These are phyloP conservation scores for Penicillium turbatum DNA, from an alignment of 495 filamentous ascomycete species.

Conservation along the genomic window DNA sequence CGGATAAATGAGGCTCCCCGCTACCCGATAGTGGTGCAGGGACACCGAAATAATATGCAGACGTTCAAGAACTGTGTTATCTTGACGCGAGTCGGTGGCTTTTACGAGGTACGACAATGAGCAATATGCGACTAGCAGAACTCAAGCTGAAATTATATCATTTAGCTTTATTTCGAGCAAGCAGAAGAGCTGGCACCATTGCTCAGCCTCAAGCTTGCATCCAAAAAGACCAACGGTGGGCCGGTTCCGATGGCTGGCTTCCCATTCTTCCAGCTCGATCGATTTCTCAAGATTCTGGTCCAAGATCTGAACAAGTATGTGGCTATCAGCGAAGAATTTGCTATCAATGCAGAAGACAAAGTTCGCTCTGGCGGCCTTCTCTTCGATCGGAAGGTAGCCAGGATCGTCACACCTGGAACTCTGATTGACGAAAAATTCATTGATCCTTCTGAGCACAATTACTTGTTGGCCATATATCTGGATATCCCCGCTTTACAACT, in stretches of 20 bases:
- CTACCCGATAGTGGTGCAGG: slow-evolving; percentile 85
- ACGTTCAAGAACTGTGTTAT: slow-evolving; percentile 86
- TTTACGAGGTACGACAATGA: slow-evolving; percentile 67
- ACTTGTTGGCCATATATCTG: slow-evolving; percentile 70
- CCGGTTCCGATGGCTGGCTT: slow-evolving; percentile 90
- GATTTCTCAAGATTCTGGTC: slow-evolving; percentile 87
- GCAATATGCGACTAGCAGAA: neutral
- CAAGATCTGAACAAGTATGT: slow-evolving; percentile 87
- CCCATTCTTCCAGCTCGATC: slow-evolving; percentile 84
- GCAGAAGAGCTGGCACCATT: slow-evolving; percentile 82
- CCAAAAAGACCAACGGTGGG: slow-evolving; percentile 69
- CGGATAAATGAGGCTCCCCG: slow-evolving; percentile 49
- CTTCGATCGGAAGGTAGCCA: slow-evolving; percentile 77
- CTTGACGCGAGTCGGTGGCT: slow-evolving; percentile 85
- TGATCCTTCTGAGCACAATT: slow-evolving; percentile 88
- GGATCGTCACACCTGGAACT: slow-evolving; percentile 90
- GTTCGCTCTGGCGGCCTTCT: slow-evolving; percentile 68
- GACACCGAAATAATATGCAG: slow-evolving; percentile 85
- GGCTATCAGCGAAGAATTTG: slow-evolving; percentile 90
- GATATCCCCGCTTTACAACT: slow-evolving; percentile 27
- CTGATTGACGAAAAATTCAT: slow-evolving; percentile 97
- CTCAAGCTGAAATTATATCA: neutral
- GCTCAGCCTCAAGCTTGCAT: slow-evolving; percentile 82
- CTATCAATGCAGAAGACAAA: slow-evolving; percentile 60
- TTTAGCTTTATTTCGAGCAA: slow-evolving; percentile 82